These are phyloP conservation scores for Kitagawia praeruptora DNA, from an alignment of 129 eudicot species.

Conservation along the genomic window DNA sequence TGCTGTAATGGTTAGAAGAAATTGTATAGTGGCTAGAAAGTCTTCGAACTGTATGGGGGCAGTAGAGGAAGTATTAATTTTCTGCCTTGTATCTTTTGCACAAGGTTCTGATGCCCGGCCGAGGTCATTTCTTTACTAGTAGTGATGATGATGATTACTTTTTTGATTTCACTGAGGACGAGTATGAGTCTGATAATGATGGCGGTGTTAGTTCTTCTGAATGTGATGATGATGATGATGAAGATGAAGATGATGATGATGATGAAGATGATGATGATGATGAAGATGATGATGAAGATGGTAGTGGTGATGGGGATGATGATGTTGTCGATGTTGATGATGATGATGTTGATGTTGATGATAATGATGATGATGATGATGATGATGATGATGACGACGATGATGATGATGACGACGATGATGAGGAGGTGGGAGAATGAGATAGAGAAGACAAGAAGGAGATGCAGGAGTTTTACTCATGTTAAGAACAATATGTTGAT, in stretches of 20 bases:
- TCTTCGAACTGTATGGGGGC: neutral
- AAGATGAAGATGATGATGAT: neutral
- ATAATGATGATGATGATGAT: constrained; percentile 5
- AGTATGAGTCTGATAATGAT: constrained; percentile 10
- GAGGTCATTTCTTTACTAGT: constrained; percentile 14
- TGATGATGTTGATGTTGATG: constrained; percentile 15
- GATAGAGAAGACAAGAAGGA: neutral
- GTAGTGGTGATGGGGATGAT: constrained; percentile 5
- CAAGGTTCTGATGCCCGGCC: constrained; percentile 33
- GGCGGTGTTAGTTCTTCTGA: constrained; percentile 13
- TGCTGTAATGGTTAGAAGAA: neutral
- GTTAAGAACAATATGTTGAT: neutral
- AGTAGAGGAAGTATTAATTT: constrained; percentile 23
- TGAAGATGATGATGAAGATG: constrained; percentile 10
- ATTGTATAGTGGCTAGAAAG: neutral
- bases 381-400: constrained; percentile 22
- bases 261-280: constrained; percentile 13
- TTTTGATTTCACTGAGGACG: constrained; percentile 28
- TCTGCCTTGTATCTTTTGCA: constrained; percentile 21
- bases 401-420: constrained; percentile 7
- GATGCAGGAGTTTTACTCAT: constrained; percentile 1
- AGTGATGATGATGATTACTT: constrained; percentile 16
- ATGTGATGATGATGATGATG: constrained; percentile 6
- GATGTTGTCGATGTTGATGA: constrained; percentile 14
- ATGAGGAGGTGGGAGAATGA: constrained; percentile 11